phyloP scores from a whole-genome alignment of 352 stramenopile species.

The Saprolegnia parasitica region DNA sequence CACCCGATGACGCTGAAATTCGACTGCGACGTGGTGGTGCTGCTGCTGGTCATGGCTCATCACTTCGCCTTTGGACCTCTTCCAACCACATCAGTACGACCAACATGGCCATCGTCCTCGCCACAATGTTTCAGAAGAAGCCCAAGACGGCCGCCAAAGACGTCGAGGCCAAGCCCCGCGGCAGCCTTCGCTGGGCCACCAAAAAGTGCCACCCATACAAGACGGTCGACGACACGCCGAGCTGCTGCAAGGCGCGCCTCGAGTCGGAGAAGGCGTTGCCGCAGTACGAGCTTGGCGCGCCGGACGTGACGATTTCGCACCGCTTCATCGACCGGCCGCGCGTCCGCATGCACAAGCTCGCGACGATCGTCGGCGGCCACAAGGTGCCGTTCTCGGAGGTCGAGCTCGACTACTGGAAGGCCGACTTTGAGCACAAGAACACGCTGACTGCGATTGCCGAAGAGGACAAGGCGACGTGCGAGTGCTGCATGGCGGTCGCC shows the following conservation, averaged over 20 bases:
- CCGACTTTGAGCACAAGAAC: constrained; percentile 13
- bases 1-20: background rate
- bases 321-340: constrained; percentile 5
- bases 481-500: background rate
- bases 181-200: background rate
- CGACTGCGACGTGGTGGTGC: too few relatives aligned
- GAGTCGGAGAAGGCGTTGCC: background rate
- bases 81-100: background rate
- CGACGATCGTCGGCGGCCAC: constrained; percentile 7
- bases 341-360: constrained; percentile 2
- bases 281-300: background rate
- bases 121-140: background rate
- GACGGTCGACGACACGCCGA: background rate
- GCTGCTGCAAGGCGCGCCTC: constrained; percentile 4
- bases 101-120: background rate
- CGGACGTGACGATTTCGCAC: constrained; percentile 8
- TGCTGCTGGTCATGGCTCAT: too few relatives aligned
- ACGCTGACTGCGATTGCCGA: background rate
- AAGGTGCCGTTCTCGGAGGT: constrained; percentile 4
- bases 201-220: constrained; percentile 8
- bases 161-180: background rate
- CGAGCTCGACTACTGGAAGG: background rate
- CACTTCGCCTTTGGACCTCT: background rate
- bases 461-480: constrained; percentile 7
- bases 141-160: background rate